Evolutionary conservation across 192 early-diverging fungal genomes (phyloP).

Genomic region (Backusella liffmaniae): DNA sequence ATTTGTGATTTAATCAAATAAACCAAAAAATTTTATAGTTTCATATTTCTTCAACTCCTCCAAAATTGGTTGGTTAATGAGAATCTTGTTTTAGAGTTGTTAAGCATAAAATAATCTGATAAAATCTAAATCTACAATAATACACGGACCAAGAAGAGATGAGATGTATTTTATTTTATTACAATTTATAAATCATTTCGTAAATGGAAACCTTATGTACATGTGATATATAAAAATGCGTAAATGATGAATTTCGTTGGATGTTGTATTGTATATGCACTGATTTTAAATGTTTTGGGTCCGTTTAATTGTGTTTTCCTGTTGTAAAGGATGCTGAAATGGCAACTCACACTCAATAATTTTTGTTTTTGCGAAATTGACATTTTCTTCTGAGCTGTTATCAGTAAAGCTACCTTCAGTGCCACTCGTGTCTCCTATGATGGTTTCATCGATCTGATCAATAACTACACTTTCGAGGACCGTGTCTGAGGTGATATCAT

Average conservation of each 20-base stretch:
- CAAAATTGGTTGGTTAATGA: too few relatives aligned
- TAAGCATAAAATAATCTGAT: too few relatives aligned
- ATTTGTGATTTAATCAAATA: too few relatives aligned
- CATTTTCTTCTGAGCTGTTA: background rate
- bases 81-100: too few relatives aligned
- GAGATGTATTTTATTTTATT: background rate
- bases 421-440: background rate
- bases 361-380: background rate
- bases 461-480: background rate
- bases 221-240: background rate
- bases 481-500: background rate
- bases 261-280: too few relatives aligned
- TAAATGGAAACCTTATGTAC: background rate
- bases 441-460: background rate
- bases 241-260: too few relatives aligned
- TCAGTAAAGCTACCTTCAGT: background rate
- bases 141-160: background rate
- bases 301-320: background rate
- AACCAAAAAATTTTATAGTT: too few relatives aligned
- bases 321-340: background rate
- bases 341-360: background rate
- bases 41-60: too few relatives aligned
- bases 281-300: background rate
- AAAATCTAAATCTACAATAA: too few relatives aligned
- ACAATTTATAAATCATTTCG: background rate